Base-by-base conservation (phyloP, 768 basidiomycete species). In the Amanita exitialis region DNA sequence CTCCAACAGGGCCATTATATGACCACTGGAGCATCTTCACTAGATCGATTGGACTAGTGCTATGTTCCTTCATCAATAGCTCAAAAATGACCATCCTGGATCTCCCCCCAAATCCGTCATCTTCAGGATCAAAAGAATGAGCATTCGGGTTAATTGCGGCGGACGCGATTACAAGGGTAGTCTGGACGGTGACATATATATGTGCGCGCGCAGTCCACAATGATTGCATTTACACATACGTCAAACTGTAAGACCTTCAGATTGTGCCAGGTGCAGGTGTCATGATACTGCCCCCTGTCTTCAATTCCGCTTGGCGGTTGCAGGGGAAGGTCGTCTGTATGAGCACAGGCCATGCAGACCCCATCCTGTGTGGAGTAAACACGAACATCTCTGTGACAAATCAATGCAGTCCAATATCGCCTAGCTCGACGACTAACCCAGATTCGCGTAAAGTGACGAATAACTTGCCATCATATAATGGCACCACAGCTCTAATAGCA, bases 391-490 rank as follows among this genome's bases (percentile, higher is more conserved):
- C 86, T 87, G 53, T 8, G 47, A 23, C 10, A 18, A 47, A 46
- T 39, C 50, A 46, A 28, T 34, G 53, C 38, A n/a, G 41, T 42
- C 10, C 44, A 25, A 42, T n/a, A 48, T 6, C 32, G 6, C 9
- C 18, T 23, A 27, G 45, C 28, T 20, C 16, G n/a, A 36, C 7
- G 32, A 62, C 71, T 60, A 59, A 88, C 88, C 88, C 89, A 37
- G 76, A 72, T 57, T 78, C 72, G 46, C 83, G 82, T 36, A 90
- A 63, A 20, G 76, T 76, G 1, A 76, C 66, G 23, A 86, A 51
- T 43, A 76, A 61, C 8, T 65, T 54, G 10, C 68, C 64, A 21
- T 68, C 64, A n/a, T 72, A 66, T 10, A 82, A 62, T 8, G 74
- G 47, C 7, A 71, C 60, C 28, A 87, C 60, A n/a, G 72, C 69